Conservation (phyloP, 345 rosid species). For the Pseudoturritis turrita region DNA sequence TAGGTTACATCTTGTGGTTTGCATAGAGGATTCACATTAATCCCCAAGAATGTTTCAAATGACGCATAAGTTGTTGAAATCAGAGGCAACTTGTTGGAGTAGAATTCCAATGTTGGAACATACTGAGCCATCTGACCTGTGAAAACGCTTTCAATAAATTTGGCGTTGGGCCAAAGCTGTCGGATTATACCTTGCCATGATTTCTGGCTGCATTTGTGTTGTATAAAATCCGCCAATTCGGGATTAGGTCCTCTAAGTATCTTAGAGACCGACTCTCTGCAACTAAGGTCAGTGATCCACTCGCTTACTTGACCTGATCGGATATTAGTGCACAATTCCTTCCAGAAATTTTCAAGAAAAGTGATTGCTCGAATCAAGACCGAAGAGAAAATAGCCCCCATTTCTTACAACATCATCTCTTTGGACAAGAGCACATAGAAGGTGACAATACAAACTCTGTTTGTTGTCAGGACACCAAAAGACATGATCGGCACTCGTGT, state of each 20-base stretch:
- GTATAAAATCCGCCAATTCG: constrained; percentile 39
- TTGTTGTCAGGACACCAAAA: constrained; percentile 50
- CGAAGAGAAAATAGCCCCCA: constrained; percentile 53
- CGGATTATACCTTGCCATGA: constrained; percentile 65
- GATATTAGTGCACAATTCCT: constrained; percentile 47
- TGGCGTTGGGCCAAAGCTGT: constrained; percentile 58
- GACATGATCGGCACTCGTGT: constrained; percentile 52
- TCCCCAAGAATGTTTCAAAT: constrained; percentile 55
- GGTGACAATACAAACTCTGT: constrained; percentile 62
- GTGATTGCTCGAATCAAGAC: constrained; percentile 48
- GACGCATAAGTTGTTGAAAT: constrained; percentile 55
- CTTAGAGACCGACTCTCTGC: constrained; percentile 33
- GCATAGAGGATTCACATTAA: constrained; percentile 49
- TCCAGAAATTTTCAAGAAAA: constrained; percentile 51
- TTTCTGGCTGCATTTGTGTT: constrained; percentile 26
- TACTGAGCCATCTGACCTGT: constrained; percentile 73
- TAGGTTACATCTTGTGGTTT: constrained; percentile 55
- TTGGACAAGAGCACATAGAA: constrained; percentile 51
- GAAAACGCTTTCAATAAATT: constrained; percentile 49
- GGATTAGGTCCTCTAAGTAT: constrained; percentile 36
- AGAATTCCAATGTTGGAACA: constrained; percentile 48
- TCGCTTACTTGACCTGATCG: constrained; percentile 43
- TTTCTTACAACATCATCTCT: constrained; percentile 42
- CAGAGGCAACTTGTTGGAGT: constrained; percentile 54
- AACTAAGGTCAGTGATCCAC: constrained; percentile 48